Evolutionary conservation across 352 stramenopile species (phyloP), one percentile per base, ranked within the genome.

Genomic region (Aphanomyces stellatus): DNA sequence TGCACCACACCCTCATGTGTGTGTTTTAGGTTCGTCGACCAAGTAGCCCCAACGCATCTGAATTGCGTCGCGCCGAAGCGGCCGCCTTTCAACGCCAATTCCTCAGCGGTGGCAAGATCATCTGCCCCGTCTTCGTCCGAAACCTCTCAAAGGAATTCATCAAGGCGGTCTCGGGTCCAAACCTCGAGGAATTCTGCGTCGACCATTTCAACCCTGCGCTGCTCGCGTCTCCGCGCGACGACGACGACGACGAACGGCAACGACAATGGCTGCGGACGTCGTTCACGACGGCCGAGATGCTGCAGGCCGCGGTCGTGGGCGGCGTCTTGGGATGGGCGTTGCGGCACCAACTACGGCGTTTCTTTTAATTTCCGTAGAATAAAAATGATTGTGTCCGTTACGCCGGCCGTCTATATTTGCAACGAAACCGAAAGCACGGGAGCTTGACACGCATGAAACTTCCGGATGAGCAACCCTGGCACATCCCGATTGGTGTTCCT

Each of bases 121-220:
- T 67, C 22, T 59, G 19, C 24, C 60, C 60, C 19, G 27, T 57
- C 27, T 67, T 51, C 24, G 60, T 67, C 28, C 60, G 60, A 25
- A 42, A 67, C 33, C 13, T 67, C 10, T 67, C 60, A 30, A 67
- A 46, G 28, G 60, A 67, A 25, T 67, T 67, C 33, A 43, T 13
- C 40, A 67, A 67, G 28, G 60, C 51, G 40, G 33, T 67, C 13
- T 67, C 60, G 17, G 57, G 40, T 15, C 42, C 60, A 37, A 67
- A 55, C 37, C 33, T 67, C 19, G 60, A 67, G 24, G 60, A 67
- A 17, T 51, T 67, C 19, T 67, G 60, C 60, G 48, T 67, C 37
- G 60, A 60, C 22, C 48, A 53, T 22, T 67, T 67, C 27, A 51
- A 67, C 34, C 60, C 60, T 22, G 33, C 30, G 28, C n/a, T 42